Percentiles rank a stretch among this genome's conserved stretches.
Evolutionary conservation across 2,329 filamentous ascomycete species (phyloP).

Genomic region (Dothistroma septosporum): DNA sequence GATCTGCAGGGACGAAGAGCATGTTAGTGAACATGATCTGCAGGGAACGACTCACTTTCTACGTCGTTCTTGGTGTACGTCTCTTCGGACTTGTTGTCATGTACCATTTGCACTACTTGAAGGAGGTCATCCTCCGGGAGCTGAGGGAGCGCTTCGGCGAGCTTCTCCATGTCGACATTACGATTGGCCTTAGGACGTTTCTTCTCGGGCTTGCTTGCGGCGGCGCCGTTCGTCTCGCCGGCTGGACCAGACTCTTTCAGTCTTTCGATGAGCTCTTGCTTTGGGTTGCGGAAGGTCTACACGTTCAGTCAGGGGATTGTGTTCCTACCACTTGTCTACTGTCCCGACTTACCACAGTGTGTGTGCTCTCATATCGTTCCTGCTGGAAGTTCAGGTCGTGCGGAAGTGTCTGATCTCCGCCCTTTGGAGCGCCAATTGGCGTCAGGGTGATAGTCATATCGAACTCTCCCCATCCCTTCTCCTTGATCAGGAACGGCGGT

Average conservation of each 20-base stretch:
- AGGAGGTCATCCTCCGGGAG: slow-evolving; percentile 89
- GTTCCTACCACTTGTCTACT: neutral
- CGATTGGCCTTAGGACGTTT: slow-evolving; percentile 56
- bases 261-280: slow-evolving; percentile 71
- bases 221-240: slow-evolving; percentile 47
- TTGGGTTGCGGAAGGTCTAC: slow-evolving; percentile 85
- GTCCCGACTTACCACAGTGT: slow-evolving; percentile 58
- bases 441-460: slow-evolving; percentile 85
- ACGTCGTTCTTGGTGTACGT: slow-evolving; percentile 98
- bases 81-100: slow-evolving; percentile 90
- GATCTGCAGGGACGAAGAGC: slow-evolving; percentile 22
- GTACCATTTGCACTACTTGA: slow-evolving; percentile 94
- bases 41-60: slow-evolving; percentile 58
- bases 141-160: slow-evolving; percentile 85
- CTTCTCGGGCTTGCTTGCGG: slow-evolving; percentile 64
- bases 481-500: slow-evolving; percentile 81
- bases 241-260: slow-evolving; percentile 82
- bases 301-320: slow-evolving; percentile 1
- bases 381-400: slow-evolving; percentile 92
- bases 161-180: slow-evolving; percentile 86
- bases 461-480: slow-evolving; percentile 98
- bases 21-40: slow-evolving; percentile 5
- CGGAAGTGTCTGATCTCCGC: slow-evolving; percentile 68
- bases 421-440: slow-evolving; percentile 69
- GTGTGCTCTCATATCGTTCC: slow-evolving; percentile 75